Conservation (phyloP, 495 filamentous ascomycete genomes). For the Daldinia childiae region DNA sequence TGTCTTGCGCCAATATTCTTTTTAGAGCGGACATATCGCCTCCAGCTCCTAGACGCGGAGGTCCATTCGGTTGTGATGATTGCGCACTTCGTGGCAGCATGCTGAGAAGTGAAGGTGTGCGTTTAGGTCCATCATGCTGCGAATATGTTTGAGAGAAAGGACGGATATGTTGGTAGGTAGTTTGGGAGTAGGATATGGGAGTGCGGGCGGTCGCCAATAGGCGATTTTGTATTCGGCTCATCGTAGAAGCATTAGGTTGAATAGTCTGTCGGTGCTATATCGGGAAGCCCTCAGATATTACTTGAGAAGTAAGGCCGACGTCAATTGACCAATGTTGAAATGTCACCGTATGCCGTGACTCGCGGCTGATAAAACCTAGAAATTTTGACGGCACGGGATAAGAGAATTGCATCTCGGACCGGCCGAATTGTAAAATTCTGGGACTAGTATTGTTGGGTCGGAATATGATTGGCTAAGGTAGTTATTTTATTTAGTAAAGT, state of each 20-base stretch:
- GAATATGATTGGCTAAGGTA: conserved; percentile 19
- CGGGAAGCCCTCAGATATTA: neutral
- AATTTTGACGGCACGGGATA: conserved; percentile 31
- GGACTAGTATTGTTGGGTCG: neutral
- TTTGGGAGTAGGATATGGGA: conserved; percentile 39
- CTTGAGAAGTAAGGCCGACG: neutral
- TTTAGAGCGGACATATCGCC: conserved; percentile 10
- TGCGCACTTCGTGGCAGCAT: neutral
- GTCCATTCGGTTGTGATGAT: conserved; percentile 4
- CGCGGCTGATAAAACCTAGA: conserved; percentile 17
- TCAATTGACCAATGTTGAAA: conserved; percentile 12
- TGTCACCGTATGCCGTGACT: conserved; percentile 4
- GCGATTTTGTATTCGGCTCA: conserved; percentile 58
- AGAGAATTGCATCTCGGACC: conserved; percentile 23
- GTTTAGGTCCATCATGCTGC: conserved; percentile 9
- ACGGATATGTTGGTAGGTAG: conserved; percentile 49
- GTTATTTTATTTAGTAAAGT: neutral
- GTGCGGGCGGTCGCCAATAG: conserved; percentile 56
- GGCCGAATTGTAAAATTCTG: conserved; percentile 22
- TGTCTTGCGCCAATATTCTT: conserved; percentile 29
- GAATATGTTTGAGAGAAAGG: conserved; percentile 54
- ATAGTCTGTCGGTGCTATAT: neutral
- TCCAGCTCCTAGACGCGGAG: conserved; percentile 4
- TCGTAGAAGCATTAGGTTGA: conserved; percentile 44
- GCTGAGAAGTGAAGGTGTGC: conserved; percentile 11